These are phyloP conservation scores for Rhizopus delemar DNA, from an alignment of 371 early-diverging fungal species.

Conservation along the genomic window DNA sequence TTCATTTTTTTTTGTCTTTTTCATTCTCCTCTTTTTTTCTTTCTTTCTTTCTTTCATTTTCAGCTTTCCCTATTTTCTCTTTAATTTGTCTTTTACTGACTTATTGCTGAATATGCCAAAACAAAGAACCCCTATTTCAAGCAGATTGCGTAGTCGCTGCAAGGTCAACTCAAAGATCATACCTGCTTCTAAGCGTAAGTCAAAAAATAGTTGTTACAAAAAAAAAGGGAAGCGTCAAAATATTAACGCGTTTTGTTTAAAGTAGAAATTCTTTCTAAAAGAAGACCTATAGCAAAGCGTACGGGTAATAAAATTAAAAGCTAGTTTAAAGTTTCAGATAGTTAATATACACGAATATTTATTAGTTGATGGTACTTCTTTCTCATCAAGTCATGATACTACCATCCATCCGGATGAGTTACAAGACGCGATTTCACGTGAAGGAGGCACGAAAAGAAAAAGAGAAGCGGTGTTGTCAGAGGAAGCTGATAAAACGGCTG, in stretches of 20 bases:
- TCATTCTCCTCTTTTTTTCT: slow-evolving; percentile 4
- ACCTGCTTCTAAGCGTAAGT: not conserved
- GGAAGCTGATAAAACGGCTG: slow-evolving; percentile 2
- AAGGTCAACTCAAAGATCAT: not conserved
- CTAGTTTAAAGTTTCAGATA: not conserved
- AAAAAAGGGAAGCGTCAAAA: not conserved
- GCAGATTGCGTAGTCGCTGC: slow-evolving; percentile 15
- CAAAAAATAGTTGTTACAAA: not conserved
- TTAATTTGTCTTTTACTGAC: too few species aligned
- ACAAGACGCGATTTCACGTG: slow-evolving; percentile 12
- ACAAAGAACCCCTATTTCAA: slow-evolving; percentile 19
- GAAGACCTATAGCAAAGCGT: not conserved
- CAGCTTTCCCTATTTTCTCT: not conserved
- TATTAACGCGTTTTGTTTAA: not conserved
- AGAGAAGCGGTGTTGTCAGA: slow-evolving; percentile 2
- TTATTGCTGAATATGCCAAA: slow-evolving; percentile 5
- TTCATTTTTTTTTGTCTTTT: slow-evolving; percentile 2
- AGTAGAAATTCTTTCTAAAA: not conserved
- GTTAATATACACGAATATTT: not conserved
- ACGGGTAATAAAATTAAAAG: not conserved
- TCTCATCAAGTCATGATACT: slow-evolving; percentile 19
- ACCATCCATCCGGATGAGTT: slow-evolving; percentile 26
- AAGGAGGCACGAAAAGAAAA: slow-evolving; percentile 11
- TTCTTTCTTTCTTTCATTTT: not conserved
- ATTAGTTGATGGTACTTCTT: not conserved